Evolutionary conservation across 495 filamentous ascomycete species (phyloP), one percentile per base, ranked within the genome.

Genomic region (Aspergillus funiculosus): DNA sequence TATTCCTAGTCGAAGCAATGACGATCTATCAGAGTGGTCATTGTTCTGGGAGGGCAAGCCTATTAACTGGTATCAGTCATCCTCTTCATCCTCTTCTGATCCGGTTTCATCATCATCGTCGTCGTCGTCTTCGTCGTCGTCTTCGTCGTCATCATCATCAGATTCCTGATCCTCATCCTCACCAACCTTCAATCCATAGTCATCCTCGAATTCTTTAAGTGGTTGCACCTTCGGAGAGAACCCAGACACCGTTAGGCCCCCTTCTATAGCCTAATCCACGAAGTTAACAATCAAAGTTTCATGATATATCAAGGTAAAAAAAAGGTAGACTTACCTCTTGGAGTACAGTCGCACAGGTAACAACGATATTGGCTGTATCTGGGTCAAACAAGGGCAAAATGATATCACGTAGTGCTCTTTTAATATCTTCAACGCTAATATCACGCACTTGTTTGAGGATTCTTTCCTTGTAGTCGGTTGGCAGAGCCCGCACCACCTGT

Each of bases 301-400:
- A 9, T 42, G 14, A 48, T 13, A 15, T 35, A 6, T 19, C 5
- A 18, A 18, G 13, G n/a, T 34, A 28, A 11, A 37, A 43, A 8
- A 42, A 36, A 14, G 17, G 24, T 43, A 30, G 38, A 59, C 80
- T 66, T 70, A 91, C 87, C 74, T 95, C 86, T 51, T 83, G 72
- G 77, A 94, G 85, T 30, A 87, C 77, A 25, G 84, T 81, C 17
- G 87, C 85, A 61, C 90, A 94, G n/a, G 92, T 92, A 43, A 95
- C 74, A 6, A 95, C 79, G 22, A 95, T 67, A 54, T 96, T 91
- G 36, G 86, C 81, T 40, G 71, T 86, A 48, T 79, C 76, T 0
- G 88, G 76, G 42, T 76, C 72, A 59, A 99, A 95, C 14, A 90
- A 69, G 0, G 86, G 85, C 58, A 94, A 48, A 18, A 99, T 69